A percentile compares a stretch with the other conserved stretches of the same genome.
Evolutionary conservation across 2,329 filamentous ascomycete genomes (phyloP).

Genomic region (Waltergamsia citrina): DNA sequence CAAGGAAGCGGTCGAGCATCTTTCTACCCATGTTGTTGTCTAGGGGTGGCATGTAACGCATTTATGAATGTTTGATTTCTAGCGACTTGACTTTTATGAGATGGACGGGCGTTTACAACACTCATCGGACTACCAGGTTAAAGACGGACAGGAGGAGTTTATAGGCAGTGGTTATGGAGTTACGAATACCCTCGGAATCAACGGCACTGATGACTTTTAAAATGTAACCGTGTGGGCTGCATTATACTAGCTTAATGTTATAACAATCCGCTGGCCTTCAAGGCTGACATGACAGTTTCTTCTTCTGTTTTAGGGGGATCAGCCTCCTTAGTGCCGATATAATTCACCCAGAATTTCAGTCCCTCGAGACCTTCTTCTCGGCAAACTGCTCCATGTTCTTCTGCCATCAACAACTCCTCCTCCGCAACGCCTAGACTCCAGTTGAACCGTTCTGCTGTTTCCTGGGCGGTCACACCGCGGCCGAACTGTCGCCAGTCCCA

Average conservation of each 20-base stretch:
- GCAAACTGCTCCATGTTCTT: slow-evolving; percentile 79
- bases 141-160: too few relatives aligned
- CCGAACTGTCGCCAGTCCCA: slow-evolving; percentile 78
- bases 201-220: background rate
- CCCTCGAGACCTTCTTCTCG: slow-evolving; percentile 90
- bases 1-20: slow-evolving; percentile 52
- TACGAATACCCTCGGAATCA: background rate
- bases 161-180: background rate
- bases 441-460: slow-evolving; percentile 80
- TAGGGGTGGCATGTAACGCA: slow-evolving; percentile 14
- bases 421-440: slow-evolving; percentile 96
- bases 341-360: slow-evolving; percentile 87
- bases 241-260: slow-evolving; percentile 9
- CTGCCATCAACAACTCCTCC: slow-evolving; percentile 95
- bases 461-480: slow-evolving; percentile 79
- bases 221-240: background rate
- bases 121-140: too few relatives aligned
- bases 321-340: slow-evolving; percentile 36
- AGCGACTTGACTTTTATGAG: background rate
- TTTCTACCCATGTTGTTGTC: slow-evolving; percentile 52
- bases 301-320: slow-evolving; percentile 20
- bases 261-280: slow-evolving; percentile 32
- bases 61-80: background rate
- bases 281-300: slow-evolving; percentile 30
- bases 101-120: too few relatives aligned